Evolutionary conservation across 208 protist species (phyloP).

Genomic region (Phytomonas sp.): DNA sequence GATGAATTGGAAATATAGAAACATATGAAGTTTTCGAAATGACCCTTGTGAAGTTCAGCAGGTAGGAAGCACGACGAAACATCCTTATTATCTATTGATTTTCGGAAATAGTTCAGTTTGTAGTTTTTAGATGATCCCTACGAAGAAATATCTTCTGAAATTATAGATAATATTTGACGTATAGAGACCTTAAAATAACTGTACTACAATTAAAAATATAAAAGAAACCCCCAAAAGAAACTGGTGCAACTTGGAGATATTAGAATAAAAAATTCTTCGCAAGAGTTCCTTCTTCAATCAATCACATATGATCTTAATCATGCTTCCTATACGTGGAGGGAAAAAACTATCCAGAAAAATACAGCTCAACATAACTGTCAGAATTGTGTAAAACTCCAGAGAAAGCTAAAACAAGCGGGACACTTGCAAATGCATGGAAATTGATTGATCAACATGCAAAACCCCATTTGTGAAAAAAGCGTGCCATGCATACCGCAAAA

Average conservation of each 20-base stretch:
- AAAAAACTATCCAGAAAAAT: neutral
- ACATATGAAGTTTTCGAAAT: constrained; percentile 47
- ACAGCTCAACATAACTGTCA: neutral
- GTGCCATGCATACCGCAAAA: neutral
- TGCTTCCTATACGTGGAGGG: neutral
- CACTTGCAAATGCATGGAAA: neutral
- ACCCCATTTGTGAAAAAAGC: neutral
- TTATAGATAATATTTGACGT: neutral
- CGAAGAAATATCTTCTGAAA: neutral
- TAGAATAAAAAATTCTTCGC: neutral
- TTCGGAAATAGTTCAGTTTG: neutral
- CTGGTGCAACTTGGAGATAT: neutral
- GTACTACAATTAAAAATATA: neutral
- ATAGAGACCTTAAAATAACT: neutral
- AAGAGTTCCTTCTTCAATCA: neutral
- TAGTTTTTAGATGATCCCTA: neutral
- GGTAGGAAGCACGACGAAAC: constrained; percentile 14
- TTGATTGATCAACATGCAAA: neutral
- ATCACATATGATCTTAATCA: neutral
- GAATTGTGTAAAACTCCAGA: neutral
- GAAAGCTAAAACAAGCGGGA: neutral
- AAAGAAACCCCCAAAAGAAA: neutral
- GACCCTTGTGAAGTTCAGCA: constrained; percentile 18
- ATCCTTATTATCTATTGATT: constrained; percentile 10
- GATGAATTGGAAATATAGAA: constrained; percentile 77